Conservation (phyloP, 768 basidiomycete genomes). For the Hygrophorus pudorinus region DNA sequence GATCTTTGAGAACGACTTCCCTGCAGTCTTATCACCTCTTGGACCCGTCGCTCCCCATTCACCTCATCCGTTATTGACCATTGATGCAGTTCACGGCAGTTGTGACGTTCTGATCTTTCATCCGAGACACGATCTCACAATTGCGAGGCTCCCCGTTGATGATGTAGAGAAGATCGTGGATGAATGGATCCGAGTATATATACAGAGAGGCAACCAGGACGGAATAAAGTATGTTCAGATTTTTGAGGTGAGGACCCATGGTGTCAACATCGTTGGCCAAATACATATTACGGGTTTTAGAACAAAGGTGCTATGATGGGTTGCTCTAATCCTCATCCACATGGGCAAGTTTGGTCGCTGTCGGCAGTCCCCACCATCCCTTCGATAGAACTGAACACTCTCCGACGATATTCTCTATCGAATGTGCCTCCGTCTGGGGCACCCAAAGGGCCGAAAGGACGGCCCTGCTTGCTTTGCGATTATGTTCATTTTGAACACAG, state of each 20-base stretch:
- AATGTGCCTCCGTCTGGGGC: constrained; percentile 29
- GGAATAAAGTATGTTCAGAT: constrained; percentile 80
- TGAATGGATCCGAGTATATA: constrained; percentile 66
- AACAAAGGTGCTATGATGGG: constrained; percentile 95
- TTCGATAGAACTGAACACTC: constrained; percentile 50
- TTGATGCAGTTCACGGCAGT: constrained; percentile 66
- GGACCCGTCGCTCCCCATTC: constrained; percentile 39
- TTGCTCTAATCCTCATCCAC: constrained; percentile 90
- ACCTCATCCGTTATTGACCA: constrained; percentile 50
- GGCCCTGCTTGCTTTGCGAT: constrained; percentile 68
- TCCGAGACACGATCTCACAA: constrained; percentile 76
- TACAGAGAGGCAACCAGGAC: constrained; percentile 44
- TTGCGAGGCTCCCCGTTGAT: constrained; percentile 48
- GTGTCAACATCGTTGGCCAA: constrained; percentile 3
- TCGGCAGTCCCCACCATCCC: constrained; percentile 64
- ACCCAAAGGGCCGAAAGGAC: constrained; percentile 46
- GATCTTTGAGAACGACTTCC: constrained; percentile 75
- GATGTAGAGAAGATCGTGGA: constrained; percentile 60
- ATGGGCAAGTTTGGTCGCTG: constrained; percentile 83
- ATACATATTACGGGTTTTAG: constrained; percentile 24
- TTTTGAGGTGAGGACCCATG: constrained; percentile 55
- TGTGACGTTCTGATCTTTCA: constrained; percentile 87
- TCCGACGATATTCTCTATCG: constrained; percentile 38
- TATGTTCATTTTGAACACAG: constrained; percentile 61
- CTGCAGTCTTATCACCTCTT: constrained; percentile 64